Conservation (phyloP, 192 early-diverging fungal genomes). For the Backusella tuberculispora region DNA sequence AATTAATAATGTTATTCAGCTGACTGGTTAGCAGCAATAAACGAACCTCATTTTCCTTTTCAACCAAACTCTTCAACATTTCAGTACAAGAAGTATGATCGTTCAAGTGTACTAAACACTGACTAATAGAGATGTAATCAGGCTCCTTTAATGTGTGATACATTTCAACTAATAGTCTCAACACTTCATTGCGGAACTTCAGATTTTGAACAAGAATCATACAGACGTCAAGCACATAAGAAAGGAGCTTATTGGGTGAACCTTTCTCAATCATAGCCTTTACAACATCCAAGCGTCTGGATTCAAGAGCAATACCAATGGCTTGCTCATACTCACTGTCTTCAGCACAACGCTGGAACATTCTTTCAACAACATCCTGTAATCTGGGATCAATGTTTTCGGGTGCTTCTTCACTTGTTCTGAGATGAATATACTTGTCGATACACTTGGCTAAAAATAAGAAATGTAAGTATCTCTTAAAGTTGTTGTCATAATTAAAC, state of each 20-base stretch:
- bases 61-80: conserved; percentile 70
- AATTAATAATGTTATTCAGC: background rate
- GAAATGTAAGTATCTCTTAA: background rate
- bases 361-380: conserved; percentile 89
- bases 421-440: conserved; percentile 90
- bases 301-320: conserved; percentile 95
- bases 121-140: conserved; percentile 90
- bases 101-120: conserved; percentile 92
- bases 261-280: conserved; percentile 79
- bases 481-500: background rate
- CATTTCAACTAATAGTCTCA: conserved; percentile 75
- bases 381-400: conserved; percentile 77
- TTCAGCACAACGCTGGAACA: conserved; percentile 92
- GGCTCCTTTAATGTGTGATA: conserved; percentile 77
- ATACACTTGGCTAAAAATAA: conserved; percentile 79
- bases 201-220: conserved; percentile 86
- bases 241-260: conserved; percentile 72
- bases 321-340: conserved; percentile 89
- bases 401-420: conserved; percentile 46
- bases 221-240: conserved; percentile 84
- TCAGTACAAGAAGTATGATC: conserved; percentile 74
- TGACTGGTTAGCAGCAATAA: background rate
- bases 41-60: conserved; percentile 61
- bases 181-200: conserved; percentile 81
- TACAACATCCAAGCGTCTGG: conserved; percentile 88